These are phyloP conservation scores for Neolentinus lepideus DNA, from an alignment of 1,284 basidiomycete species.

Conservation along the genomic window DNA sequence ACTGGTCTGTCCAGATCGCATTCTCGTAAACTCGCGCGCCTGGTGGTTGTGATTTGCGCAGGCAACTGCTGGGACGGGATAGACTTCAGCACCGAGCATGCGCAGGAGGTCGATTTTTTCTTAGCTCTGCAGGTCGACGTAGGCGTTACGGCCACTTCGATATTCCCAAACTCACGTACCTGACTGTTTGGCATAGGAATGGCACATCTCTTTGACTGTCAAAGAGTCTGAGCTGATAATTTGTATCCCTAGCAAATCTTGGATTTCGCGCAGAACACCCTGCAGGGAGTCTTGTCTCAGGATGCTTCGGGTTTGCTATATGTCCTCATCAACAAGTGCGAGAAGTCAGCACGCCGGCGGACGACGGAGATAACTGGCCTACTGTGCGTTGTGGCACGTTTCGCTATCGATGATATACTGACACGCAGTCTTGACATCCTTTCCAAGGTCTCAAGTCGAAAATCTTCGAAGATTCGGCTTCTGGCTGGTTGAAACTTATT, in stretches of 20 bases:
- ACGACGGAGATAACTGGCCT: slow-evolving; percentile 65
- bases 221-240: not conserved
- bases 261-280: slow-evolving; percentile 33
- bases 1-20: slow-evolving; percentile 99
- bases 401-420: not conserved
- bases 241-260: slow-evolving; percentile 35
- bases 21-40: slow-evolving; percentile 92
- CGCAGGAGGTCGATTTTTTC: slow-evolving; percentile 97
- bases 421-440: slow-evolving; percentile 22
- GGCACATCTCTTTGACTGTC: too few relatives aligned
- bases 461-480: slow-evolving; percentile 35
- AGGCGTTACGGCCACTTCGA: not conserved
- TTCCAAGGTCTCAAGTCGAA: slow-evolving; percentile 40
- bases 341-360: slow-evolving; percentile 40
- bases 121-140: slow-evolving; percentile 55
- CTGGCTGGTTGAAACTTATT: slow-evolving; percentile 37
- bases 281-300: slow-evolving; percentile 29
- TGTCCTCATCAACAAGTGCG: slow-evolving; percentile 38
- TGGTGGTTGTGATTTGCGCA: slow-evolving; percentile 99
- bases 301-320: slow-evolving; percentile 35
- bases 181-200: slow-evolving; percentile 99
- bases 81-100: slow-evolving; percentile 96
- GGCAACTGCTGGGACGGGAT: slow-evolving; percentile 93
- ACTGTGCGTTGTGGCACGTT: slow-evolving; percentile 26
- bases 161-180: slow-evolving; percentile 34